Base-by-base conservation (phyloP, 192 early-diverging fungal species). In the Polychytrium aggregatum region DNA sequence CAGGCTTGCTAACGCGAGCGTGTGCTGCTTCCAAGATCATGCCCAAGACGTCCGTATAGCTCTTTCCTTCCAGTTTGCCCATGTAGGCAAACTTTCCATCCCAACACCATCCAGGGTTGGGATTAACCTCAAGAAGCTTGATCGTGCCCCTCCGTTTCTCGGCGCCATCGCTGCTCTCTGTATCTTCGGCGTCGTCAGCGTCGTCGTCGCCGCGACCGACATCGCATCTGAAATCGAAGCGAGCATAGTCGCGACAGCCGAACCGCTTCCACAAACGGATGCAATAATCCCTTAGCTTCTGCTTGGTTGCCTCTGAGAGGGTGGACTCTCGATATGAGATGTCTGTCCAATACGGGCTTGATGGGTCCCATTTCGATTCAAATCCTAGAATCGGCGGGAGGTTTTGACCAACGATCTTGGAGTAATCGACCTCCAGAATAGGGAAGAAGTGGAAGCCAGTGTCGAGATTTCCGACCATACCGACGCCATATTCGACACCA, bases 21-120 rank as follows among this genome's bases (percentile, higher is more conserved):
- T 49, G 68, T 3, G 65, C 59, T 3, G 70, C 65, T 40, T 60
- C 49, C 37, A 76, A 33, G 33, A 76, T 59, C 63, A 69, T 61
- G 11, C 55, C 53, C 20, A 76, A n/a, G 7, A 76, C 44, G 33
- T 76, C 69, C 34, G 40, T 26, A 37, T 76, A 76, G 7, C 58
- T 51, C 27, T 51, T 26, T 7, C 59, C 62, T 31, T 64, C 73
- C 22, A 72, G 50, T 26, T 54, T 67, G 41, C 60, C 73, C 73
- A 76, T 76, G 46, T 76, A 67, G 2, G 70, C 69, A 25, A 76
- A 54, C 45, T 76, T 76, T 5, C 73, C 73, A 35, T 76, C 73
- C 73, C 73, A 76, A 51, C 73, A 76, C 73, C 73, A 76, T 16
- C 73, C 73, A 5, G 73, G 73, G 43, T 76, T 76, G 4, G 73